These are phyloP conservation scores for Chytriomyces sp. DNA, from an alignment of 192 early-diverging fungal species.

Conservation along the genomic window DNA sequence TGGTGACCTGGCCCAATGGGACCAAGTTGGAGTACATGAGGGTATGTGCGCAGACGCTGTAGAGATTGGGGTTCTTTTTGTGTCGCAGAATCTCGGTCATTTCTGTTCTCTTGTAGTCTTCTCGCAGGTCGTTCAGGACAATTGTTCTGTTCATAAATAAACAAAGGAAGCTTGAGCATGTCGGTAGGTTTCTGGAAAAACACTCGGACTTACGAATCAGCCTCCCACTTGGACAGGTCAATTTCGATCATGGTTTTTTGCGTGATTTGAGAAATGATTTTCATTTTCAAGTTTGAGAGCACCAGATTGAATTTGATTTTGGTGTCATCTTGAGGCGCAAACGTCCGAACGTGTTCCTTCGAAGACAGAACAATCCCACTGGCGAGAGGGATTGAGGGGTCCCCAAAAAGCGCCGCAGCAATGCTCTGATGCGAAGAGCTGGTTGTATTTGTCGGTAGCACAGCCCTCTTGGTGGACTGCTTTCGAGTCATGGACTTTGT, in stretches of 20 bases:
- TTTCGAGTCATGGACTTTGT: neutral
- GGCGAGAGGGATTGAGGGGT: neutral
- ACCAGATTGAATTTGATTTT: neutral
- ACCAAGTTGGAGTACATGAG: slow-evolving; percentile 25
- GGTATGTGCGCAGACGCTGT: slow-evolving; percentile 17
- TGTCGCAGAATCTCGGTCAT: slow-evolving; percentile 13
- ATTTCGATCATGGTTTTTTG: slow-evolving; percentile 13
- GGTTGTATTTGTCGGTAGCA: neutral
- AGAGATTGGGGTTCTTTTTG: slow-evolving; percentile 11
- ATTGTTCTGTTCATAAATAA: slow-evolving; percentile 3
- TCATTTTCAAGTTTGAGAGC: slow-evolving; percentile 12
- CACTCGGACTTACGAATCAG: neutral
- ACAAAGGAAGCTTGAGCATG: neutral
- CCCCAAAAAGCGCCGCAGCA: slow-evolving; percentile 24
- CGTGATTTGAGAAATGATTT: neutral
- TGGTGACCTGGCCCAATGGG: slow-evolving; percentile 7
- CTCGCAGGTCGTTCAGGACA: slow-evolving; percentile 8
- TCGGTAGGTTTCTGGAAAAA: neutral
- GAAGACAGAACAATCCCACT: neutral
- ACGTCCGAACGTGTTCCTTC: neutral
- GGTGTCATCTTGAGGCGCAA: neutral
- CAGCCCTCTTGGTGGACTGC: neutral
- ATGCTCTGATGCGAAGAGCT: neutral
- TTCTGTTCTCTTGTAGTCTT: slow-evolving; percentile 19
- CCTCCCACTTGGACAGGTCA: slow-evolving; percentile 15